Percentiles rank a stretch among this genome's conserved stretches.
Evolutionary conservation across 768 basidiomycete genomes (phyloP).

Genomic region (Leccinum ochraceum): DNA sequence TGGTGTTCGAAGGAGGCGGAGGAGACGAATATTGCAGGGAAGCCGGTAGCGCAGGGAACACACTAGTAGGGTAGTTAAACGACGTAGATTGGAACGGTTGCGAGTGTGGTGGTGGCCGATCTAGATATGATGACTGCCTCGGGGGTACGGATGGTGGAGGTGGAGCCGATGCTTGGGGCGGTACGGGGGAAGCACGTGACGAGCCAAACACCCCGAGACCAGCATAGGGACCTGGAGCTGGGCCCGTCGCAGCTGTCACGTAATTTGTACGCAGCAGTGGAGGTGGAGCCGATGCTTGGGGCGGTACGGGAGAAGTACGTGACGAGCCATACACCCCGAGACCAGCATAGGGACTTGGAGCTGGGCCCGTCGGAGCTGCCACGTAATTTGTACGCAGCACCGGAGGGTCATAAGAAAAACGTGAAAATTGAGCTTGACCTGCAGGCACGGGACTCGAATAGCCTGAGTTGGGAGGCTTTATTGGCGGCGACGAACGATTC

Average conservation of each 20-base stretch:
- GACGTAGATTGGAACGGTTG: neutral
- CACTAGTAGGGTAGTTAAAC: slow-evolving; percentile 15
- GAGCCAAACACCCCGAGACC: slow-evolving; percentile 31
- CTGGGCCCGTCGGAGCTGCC: slow-evolving; percentile 1
- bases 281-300: slow-evolving; percentile 14
- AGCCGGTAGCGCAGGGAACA: slow-evolving; percentile 32
- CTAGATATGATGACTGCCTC: too few species aligned
- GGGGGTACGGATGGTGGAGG: slow-evolving; percentile 12
- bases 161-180: slow-evolving; percentile 8
- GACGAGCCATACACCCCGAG: too few species aligned
- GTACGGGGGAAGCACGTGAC: slow-evolving; percentile 16
- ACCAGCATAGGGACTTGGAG: too few species aligned
- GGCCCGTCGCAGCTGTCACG: slow-evolving; percentile 21
- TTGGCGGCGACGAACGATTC: slow-evolving; percentile 30
- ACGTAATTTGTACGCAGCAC: slow-evolving; percentile 13
- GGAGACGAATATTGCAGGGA: slow-evolving; percentile 28
- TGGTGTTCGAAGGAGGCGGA: slow-evolving; percentile 15
- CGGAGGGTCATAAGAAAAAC: slow-evolving; percentile 18
- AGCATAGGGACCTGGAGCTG: slow-evolving; percentile 39
- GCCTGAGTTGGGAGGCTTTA: slow-evolving; percentile 36
- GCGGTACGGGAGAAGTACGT: neutral
- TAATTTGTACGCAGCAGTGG: slow-evolving; percentile 14
- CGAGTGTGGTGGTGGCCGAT: neutral
- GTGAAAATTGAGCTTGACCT: slow-evolving; percentile 23
- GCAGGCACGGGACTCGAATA: slow-evolving; percentile 17